Percentiles rank a stretch among this genome's conserved stretches.
phyloP scores from a whole-genome alignment of 495 filamentous ascomycete species.

The Penicillium diatomitis region DNA sequence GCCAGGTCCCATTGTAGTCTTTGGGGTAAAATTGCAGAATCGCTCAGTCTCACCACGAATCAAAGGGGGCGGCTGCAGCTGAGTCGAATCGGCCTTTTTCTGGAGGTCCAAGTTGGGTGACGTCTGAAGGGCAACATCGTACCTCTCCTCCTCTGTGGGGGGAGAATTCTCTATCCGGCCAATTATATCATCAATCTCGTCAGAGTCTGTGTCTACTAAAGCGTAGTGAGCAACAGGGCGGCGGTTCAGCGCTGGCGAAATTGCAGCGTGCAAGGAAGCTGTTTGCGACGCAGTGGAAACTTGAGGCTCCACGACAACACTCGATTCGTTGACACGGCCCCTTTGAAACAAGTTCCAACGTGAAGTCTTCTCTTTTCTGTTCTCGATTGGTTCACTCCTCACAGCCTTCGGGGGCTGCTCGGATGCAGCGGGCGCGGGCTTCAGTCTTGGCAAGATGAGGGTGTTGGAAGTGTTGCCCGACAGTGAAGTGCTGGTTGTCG shows the following conservation, averaged over 20 bases:
- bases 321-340: slow-evolving; percentile 21
- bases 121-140: slow-evolving; percentile 15
- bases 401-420: background rate
- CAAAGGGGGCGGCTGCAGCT: slow-evolving; percentile 47
- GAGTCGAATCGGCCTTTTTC: slow-evolving; percentile 38
- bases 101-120: slow-evolving; percentile 27
- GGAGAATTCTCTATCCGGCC: slow-evolving; percentile 47
- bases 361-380: slow-evolving; percentile 23
- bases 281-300: slow-evolving; percentile 7
- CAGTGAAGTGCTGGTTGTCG: slow-evolving; percentile 17
- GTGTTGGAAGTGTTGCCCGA: slow-evolving; percentile 20
- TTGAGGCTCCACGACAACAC: slow-evolving; percentile 1
- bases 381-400: slow-evolving; percentile 8
- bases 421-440: slow-evolving; percentile 1
- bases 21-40: background rate
- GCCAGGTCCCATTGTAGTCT: too few relatives aligned
- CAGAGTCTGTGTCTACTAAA: slow-evolving; percentile 66
- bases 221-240: slow-evolving; percentile 70
- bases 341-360: slow-evolving; percentile 78
- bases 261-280: slow-evolving; percentile 29
- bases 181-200: slow-evolving; percentile 57
- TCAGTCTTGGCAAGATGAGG: slow-evolving; percentile 10
- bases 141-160: slow-evolving; percentile 29
- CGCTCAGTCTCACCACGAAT: slow-evolving; percentile 35
- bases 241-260: slow-evolving; percentile 26